Evolutionary conservation across 2,329 filamentous ascomycete genomes (phyloP), one percentile per base, ranked within the genome.

Genomic region (Paradendryphiella salina): DNA sequence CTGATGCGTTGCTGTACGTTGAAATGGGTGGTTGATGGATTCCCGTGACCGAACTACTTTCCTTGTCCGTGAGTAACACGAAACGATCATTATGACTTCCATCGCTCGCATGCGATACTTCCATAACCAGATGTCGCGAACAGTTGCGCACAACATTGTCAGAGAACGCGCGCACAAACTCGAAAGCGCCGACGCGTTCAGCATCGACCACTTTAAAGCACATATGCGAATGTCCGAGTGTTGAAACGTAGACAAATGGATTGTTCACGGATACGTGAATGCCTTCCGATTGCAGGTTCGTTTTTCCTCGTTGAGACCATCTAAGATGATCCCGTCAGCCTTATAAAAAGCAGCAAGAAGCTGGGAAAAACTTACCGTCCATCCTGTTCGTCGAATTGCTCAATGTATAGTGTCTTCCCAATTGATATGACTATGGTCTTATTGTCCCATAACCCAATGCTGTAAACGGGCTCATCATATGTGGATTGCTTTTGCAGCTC

Each of bases 241-340:
- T 85, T 1, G 82, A 80, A 38, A 85, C 73, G 52, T 82, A 79
- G 21, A 86, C 75, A 18, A 76, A 74, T 1, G 73, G 70, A 2
- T 70, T 69, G 7, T 73, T 68, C 11, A 78, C 74, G 1, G 79
- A 79, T 34, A 85, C 73, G 6, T 79, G 75, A 5, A 80, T 70
- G 3, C 77, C 81, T 1, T 76, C 69, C 3, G 80, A 83, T 3
- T 78, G 75, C 6, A 82, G 63, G 9, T 69, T 63, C 50, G 71
- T 72, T 14, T 70, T 65, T 20, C 73, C 72, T 3, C 70, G 66
- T 23, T 68, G 71, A 26, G 64, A 64, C 73, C 77, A 80, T 58
- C 73, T 76, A 17, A 5, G 28, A 5, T 13, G n/a, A 5, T 60
- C 36, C 15, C 33, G 18, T 34, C 8, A 46, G 28, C 15, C 14